A percentile compares a stretch with the other conserved stretches of the same genome.
phyloP scores from a whole-genome alignment of 2,329 filamentous ascomycete species.

The Colletotrichum siamense region DNA sequence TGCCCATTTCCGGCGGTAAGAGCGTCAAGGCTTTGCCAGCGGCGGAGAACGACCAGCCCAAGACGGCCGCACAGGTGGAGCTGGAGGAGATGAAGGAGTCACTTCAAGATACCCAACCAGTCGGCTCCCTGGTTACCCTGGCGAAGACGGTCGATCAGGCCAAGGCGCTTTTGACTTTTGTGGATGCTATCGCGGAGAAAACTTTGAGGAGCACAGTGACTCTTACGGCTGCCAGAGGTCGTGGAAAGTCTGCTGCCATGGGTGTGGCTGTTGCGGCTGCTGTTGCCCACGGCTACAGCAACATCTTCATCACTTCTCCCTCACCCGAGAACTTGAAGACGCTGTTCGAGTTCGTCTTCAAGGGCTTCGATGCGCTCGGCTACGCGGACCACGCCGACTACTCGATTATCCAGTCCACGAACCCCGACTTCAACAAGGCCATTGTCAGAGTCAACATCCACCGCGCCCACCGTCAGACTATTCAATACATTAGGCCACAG shows the following conservation, averaged over 20 bases:
- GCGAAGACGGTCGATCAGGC: conserved; percentile 94
- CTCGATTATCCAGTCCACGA: conserved; percentile 96
- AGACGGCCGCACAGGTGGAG: conserved; percentile 75
- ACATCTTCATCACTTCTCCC: conserved; percentile 98
- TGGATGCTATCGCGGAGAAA: conserved; percentile 96
- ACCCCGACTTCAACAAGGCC: conserved; percentile 98
- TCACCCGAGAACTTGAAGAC: conserved; percentile 99
- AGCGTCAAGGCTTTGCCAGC: conserved; percentile 83
- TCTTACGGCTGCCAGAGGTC: conserved; percentile 89
- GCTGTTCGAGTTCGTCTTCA: conserved; percentile 97
- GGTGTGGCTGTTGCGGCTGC: conserved; percentile 94
- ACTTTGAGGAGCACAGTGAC: conserved; percentile 92
- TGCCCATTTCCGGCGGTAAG: conserved; percentile 96
- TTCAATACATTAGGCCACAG: conserved; percentile 97
- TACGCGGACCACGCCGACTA: conserved; percentile 97
- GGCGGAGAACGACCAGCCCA: conserved; percentile 74
- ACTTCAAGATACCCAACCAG: conserved; percentile 82
- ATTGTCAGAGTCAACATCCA: conserved; percentile 97
- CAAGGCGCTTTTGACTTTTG: conserved; percentile 95
- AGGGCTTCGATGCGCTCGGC: conserved; percentile 92
- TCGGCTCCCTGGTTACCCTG: conserved; percentile 83
- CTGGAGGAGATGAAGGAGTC: conserved; percentile 87
- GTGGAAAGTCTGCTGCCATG: conserved; percentile 95
- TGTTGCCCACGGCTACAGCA: conserved; percentile 95
- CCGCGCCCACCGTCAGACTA: conserved; percentile 93